These are phyloP conservation scores for Microsporum canis DNA, from an alignment of 2,329 filamentous ascomycete species.

Conservation along the genomic window DNA sequence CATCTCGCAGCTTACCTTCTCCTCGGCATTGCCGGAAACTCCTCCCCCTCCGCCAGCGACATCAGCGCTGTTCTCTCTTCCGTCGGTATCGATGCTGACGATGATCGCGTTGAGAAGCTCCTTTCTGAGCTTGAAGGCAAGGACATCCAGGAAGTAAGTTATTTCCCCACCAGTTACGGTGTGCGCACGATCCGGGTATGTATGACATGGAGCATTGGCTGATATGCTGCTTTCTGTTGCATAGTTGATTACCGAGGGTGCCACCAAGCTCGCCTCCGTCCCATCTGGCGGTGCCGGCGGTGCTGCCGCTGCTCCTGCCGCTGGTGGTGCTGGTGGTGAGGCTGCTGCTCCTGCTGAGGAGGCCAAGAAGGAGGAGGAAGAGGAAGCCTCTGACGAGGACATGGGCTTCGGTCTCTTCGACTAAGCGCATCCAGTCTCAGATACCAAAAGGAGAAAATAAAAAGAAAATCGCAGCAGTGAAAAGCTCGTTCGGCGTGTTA, in stretches of 20 bases:
- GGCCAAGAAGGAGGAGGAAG: conserved; percentile 66
- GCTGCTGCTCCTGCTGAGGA: conserved; percentile 52
- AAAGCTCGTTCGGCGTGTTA: neutral
- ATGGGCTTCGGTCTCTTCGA: conserved; percentile 68
- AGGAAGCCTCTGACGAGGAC: conserved; percentile 62
- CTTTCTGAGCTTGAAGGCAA: conserved; percentile 59
- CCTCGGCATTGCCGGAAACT: conserved; percentile 85
- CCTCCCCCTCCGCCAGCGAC: conserved; percentile 71
- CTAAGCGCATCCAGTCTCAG: conserved; percentile 27
- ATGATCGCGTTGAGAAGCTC: conserved; percentile 74
- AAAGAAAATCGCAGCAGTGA: neutral
- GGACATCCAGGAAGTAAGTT: conserved; percentile 75
- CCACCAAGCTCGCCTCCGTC: conserved; percentile 91
- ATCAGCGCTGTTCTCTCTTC: conserved; percentile 82
- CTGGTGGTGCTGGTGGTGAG: conserved; percentile 56
- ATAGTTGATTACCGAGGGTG: conserved; percentile 83
- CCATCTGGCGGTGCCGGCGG: conserved; percentile 76
- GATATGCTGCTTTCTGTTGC: conserved; percentile 2
- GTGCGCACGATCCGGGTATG: conserved; percentile 1
- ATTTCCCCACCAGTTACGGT: neutral
- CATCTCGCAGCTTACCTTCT: conserved; percentile 99
- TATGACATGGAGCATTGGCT: conserved; percentile 17
- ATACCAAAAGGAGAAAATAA: neutral
- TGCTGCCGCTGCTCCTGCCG: conserved; percentile 49
- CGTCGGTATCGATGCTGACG: conserved; percentile 89